Evolutionary conservation across 257 asterid species (phyloP).

Genomic region (Rhazya stricta): DNA sequence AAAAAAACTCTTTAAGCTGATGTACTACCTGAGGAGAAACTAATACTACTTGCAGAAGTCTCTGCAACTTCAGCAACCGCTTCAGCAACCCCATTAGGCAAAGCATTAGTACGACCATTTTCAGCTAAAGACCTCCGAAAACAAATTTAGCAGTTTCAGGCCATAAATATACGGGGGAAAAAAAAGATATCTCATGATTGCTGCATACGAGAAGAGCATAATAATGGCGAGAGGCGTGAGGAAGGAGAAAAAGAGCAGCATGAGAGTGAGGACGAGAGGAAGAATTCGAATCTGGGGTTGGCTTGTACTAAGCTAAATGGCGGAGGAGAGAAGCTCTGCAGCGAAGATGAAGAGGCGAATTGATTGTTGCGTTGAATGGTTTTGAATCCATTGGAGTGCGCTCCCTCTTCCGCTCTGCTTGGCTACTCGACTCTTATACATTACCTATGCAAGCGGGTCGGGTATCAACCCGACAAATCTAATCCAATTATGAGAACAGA

Average conservation of each 20-base stretch:
- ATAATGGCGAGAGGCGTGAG: constrained; percentile 34
- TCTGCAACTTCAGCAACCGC: constrained; percentile 33
- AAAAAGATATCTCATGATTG: not conserved
- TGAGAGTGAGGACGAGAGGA: constrained; percentile 25
- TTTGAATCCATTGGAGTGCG: constrained; percentile 13
- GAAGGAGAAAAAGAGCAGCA: constrained; percentile 36
- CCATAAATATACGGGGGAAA: not conserved
- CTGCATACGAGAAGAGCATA: constrained; percentile 41
- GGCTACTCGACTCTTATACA: not conserved
- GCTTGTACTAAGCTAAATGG: constrained; percentile 17
- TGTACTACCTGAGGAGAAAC: constrained; percentile 84
- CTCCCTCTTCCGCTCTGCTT: not conserved
- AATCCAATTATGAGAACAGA: too few relatives aligned
- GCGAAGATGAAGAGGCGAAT: constrained; percentile 11
- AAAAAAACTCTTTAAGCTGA: not conserved
- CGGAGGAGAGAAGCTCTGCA: constrained; percentile 26
- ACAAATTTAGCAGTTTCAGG: not conserved
- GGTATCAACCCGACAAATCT: too few relatives aligned
- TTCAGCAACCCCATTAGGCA: constrained; percentile 41
- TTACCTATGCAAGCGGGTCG: not conserved
- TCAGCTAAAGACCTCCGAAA: constrained; percentile 31
- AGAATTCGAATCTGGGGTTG: constrained; percentile 23
- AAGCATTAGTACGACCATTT: constrained; percentile 35
- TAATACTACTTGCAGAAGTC: constrained; percentile 76
- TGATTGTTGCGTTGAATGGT: not conserved